Evolutionary conservation across 345 rosid genomes (phyloP), one percentile per base, ranked within the genome.

Genomic region (Camelina neglecta): DNA sequence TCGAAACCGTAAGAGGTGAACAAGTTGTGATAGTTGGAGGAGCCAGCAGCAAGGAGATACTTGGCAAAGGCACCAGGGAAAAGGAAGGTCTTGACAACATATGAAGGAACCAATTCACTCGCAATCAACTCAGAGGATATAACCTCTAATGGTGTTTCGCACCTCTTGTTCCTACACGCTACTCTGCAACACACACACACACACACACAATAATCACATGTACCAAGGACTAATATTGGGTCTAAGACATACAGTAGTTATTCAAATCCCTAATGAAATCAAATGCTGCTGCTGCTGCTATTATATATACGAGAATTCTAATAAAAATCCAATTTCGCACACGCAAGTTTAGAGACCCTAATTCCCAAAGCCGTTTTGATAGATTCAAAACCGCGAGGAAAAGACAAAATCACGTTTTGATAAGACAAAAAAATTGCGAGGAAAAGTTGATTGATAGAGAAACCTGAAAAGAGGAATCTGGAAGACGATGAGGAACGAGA

Each of bases 401-500:
- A 21, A 21, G 23, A 21, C 23, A 21, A 21, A 21, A 21, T 21
- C 23, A 21, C 23, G 23, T 21, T 21, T 21, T 21, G 23, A 2
- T 21, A 21, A 21, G 23, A 21, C 23, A 21, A 21, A 21, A 21
- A 0, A 59, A 23, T 7, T 1, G 6, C 6, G 57, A 64, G 60
- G 66, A 16, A 12, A 31, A 4, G 11, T 10, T 36, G 65, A 38
- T 85, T 31, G 65, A 21, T 86, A 24, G 4, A 26, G 3, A 26
- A 26, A 91, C 97, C 98, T 86, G 90, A 93, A 93, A 69, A 90
- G 93, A 59, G 98, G 90, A 69, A 89, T 66, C 84, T 90, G 98
- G 56, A 91, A 84, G 81, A 91, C 69, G 69, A 93, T 79, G 83
- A 91, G 64, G 66, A 82, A 61, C 62, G 87, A 76, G 77, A 74